A percentile compares a stretch with the other conserved stretches of the same genome.
Evolutionary conservation across 2,329 filamentous ascomycete species (phyloP).

Genomic region (Chaetomiaceae sp.): DNA sequence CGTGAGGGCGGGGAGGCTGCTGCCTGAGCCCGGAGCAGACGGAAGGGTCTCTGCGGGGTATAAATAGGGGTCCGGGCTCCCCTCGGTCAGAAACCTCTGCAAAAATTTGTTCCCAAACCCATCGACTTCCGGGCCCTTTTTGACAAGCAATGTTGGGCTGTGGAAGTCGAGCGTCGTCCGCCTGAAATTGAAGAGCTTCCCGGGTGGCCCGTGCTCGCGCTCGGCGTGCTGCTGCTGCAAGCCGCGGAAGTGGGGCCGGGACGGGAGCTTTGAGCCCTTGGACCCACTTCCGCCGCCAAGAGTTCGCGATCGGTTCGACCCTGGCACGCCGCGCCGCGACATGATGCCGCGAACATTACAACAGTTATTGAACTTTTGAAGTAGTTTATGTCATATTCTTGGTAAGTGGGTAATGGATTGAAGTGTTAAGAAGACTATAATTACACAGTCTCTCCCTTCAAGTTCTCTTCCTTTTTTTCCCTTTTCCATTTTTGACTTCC

Average conservation of each 20-base stretch:
- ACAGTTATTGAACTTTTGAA: too few species aligned
- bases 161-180: slow-evolving; percentile 11
- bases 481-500: too few species aligned
- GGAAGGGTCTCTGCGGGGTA: slow-evolving; percentile 23
- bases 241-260: slow-evolving; percentile 1
- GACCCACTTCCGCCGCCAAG: slow-evolving; percentile 17
- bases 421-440: too few species aligned
- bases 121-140: slow-evolving; percentile 11
- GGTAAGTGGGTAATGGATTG: too few species aligned
- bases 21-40: slow-evolving; percentile 15
- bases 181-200: not conserved
- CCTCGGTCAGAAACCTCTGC: slow-evolving; percentile 16
- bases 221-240: slow-evolving; percentile 17
- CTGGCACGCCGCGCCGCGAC: too few species aligned
- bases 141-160: slow-evolving; percentile 15
- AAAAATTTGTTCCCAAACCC: slow-evolving; percentile 15
- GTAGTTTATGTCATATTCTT: too few species aligned
- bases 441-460: too few species aligned
- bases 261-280: too few species aligned
- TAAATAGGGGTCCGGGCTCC: slow-evolving; percentile 21
- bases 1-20: slow-evolving; percentile 11
- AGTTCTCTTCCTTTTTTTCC: too few species aligned
- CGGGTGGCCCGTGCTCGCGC: slow-evolving; percentile 20
- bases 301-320: too few species aligned
- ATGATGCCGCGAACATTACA: too few species aligned